phyloP scores from a whole-genome alignment of 257 asterid genomes.

The Solanum pinnatisectum region DNA sequence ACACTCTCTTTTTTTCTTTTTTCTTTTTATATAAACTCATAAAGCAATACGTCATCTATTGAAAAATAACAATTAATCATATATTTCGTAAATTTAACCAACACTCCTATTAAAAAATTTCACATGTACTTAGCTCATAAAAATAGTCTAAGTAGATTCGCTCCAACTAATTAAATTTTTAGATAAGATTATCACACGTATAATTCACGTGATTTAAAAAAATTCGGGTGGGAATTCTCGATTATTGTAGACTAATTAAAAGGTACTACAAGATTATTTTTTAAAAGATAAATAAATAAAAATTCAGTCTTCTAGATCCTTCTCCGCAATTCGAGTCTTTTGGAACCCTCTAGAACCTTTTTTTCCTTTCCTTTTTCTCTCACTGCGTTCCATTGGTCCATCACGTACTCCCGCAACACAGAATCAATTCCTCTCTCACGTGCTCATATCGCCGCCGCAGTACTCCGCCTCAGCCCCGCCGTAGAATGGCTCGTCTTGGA shows the following conservation, averaged over 20 bases:
- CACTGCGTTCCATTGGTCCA: neutral
- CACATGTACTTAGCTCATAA: neutral
- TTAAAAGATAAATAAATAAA: too few relatives aligned
- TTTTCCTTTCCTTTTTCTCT: neutral
- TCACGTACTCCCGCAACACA: neutral
- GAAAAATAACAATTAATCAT: neutral
- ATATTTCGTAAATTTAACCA: neutral
- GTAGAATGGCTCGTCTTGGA: slow-evolving; percentile 69
- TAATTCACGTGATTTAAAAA: too few relatives aligned
- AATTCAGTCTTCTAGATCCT: neutral
- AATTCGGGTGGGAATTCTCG: neutral
- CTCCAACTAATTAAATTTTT: neutral
- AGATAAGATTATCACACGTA: neutral
- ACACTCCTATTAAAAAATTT: neutral
- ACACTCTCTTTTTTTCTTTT: neutral
- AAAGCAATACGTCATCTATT: neutral
- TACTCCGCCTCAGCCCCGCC: neutral
- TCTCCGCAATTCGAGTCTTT: neutral
- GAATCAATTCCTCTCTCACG: neutral
- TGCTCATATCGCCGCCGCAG: neutral
- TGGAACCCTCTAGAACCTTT: neutral
- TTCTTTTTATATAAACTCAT: neutral
- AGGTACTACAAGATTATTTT: too few relatives aligned
- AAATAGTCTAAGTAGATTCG: neutral
- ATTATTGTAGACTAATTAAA: neutral